Conservation (phyloP, 345 rosid species). For the Salix viminalis region DNA sequence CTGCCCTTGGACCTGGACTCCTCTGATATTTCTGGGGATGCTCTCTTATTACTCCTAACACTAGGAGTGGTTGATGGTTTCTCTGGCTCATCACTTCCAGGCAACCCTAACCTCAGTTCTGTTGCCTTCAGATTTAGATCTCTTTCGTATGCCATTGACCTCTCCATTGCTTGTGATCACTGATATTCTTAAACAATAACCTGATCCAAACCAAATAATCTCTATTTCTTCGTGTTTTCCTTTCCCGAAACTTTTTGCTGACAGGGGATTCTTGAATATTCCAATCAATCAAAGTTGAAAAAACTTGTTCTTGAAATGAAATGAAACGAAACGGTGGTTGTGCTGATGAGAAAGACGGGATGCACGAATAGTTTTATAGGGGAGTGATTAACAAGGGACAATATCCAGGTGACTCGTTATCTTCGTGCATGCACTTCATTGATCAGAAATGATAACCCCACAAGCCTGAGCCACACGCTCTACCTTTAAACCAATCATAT, state of each 20-base stretch:
- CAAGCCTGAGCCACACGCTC: conserved; percentile 18
- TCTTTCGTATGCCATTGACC: conserved; percentile 23
- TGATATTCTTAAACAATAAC: background rate
- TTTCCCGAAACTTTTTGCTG: background rate
- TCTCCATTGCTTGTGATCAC: conserved; percentile 9
- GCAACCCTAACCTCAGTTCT: conserved; percentile 25
- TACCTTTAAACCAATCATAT: background rate
- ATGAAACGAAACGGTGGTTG: background rate
- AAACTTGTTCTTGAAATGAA: background rate
- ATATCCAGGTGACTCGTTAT: conserved; percentile 13
- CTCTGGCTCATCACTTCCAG: conserved; percentile 12
- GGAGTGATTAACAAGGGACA: conserved; percentile 5
- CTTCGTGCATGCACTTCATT: conserved; percentile 31
- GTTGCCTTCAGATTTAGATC: conserved; percentile 26
- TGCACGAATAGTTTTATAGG: conserved; percentile 33
- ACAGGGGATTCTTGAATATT: background rate
- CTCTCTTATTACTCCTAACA: conserved; percentile 13
- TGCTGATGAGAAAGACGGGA: conserved; percentile 28
- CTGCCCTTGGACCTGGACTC: conserved; percentile 16
- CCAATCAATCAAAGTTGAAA: background rate
- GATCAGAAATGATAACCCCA: conserved; percentile 10
- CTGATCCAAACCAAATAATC: background rate
- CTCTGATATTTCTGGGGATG: conserved; percentile 34
- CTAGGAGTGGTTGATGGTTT: background rate
- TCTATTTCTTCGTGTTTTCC: background rate